A percentile compares a stretch with the other conserved stretches of the same genome.
phyloP scores from a whole-genome alignment of 495 filamentous ascomycete genomes.

The Oidiodendron maius region DNA sequence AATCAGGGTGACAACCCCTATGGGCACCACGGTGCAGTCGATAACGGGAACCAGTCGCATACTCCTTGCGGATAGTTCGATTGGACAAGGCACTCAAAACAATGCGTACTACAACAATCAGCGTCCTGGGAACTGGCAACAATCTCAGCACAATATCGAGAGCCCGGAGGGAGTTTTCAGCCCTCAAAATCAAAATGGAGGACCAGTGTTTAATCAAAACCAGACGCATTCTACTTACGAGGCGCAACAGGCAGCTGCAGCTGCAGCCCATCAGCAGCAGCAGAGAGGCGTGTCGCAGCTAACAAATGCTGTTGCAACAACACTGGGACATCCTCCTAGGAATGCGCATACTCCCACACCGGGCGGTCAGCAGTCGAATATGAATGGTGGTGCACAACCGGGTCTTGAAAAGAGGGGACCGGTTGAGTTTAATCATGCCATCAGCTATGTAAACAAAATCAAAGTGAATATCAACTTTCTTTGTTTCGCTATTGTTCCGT shows the following conservation, averaged over 20 bases:
- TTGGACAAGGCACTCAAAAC: constrained; percentile 19
- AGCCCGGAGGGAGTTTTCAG: constrained; percentile 49
- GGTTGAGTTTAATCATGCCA: constrained; percentile 99
- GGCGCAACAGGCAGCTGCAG: constrained; percentile 38
- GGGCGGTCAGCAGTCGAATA: constrained; percentile 31
- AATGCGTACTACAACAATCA: constrained; percentile 32
- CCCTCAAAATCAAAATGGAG: constrained; percentile 38
- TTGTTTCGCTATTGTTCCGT: constrained; percentile 1
- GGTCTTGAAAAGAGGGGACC: constrained; percentile 82
- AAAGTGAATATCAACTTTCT: constrained; percentile 76
- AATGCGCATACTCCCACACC: constrained; percentile 44
- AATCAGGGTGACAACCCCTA: constrained; percentile 95
- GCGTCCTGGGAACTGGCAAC: constrained; percentile 39
- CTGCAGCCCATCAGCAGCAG: constrained; percentile 64
- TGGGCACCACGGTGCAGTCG: constrained; percentile 59
- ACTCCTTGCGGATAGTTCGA: constrained; percentile 35
- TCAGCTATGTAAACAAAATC: constrained; percentile 99
- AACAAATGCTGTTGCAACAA: constrained; percentile 65
- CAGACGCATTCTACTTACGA: constrained; percentile 41
- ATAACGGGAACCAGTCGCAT: constrained; percentile 39
- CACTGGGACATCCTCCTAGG: constrained; percentile 26
- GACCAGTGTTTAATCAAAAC: constrained; percentile 36
- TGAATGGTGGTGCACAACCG: constrained; percentile 42
- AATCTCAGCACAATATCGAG: constrained; percentile 50
- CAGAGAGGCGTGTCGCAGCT: constrained; percentile 76